These are phyloP conservation scores for Corynespora cassiicola DNA, from an alignment of 2,329 filamentous ascomycete genomes.

Conservation along the genomic window DNA sequence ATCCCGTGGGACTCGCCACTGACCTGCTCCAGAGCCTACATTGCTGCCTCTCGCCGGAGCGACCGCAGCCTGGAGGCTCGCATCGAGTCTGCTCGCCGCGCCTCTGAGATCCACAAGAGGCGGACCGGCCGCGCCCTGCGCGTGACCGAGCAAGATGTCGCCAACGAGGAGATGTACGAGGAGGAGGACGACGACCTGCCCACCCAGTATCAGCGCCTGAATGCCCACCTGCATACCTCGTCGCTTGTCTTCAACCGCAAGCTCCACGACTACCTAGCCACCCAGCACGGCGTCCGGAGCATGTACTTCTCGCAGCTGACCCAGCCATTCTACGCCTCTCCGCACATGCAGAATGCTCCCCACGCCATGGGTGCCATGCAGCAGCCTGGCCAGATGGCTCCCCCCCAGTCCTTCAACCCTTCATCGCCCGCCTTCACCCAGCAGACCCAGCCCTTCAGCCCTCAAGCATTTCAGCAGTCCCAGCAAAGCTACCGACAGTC, in stretches of 20 bases:
- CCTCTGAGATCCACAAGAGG: constrained; percentile 89
- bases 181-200: constrained; percentile 87
- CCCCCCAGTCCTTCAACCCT: constrained; percentile 28
- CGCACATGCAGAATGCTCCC: constrained; percentile 31
- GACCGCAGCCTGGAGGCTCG: constrained; percentile 88
- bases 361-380: constrained; percentile 41
- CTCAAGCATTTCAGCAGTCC: constrained; percentile 23
- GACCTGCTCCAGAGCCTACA: constrained; percentile 72
- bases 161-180: constrained; percentile 95
- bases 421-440: constrained; percentile 22
- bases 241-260: constrained; percentile 68
- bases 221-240: constrained; percentile 66
- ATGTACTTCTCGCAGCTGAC: constrained; percentile 39
- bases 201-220: constrained; percentile 69
- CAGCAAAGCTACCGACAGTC: constrained; percentile 47
- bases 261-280: constrained; percentile 65
- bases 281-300: constrained; percentile 63
- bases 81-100: constrained; percentile 83
- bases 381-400: constrained; percentile 20
- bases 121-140: constrained; percentile 82
- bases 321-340: background rate
- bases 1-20: constrained; percentile 6
- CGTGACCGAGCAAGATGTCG: constrained; percentile 84
- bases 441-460: constrained; percentile 24
- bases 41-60: constrained; percentile 85